Percentiles rank a stretch among this genome's conserved stretches.
Conservation (phyloP, 331 rosid species). For the Malus hybrid region DNA sequence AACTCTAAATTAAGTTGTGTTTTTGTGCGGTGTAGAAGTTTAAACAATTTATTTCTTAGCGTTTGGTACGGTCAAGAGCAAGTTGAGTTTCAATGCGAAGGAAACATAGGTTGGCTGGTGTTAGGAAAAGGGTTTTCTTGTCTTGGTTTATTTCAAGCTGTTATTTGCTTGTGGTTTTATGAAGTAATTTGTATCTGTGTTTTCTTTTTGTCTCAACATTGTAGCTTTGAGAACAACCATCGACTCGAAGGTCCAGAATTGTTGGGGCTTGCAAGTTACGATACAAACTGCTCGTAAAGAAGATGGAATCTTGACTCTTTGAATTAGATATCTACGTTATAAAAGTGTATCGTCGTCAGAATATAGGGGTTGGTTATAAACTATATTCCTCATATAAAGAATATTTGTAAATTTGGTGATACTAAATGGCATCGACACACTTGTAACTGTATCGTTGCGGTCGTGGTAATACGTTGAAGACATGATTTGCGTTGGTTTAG, state of each 20-base stretch:
- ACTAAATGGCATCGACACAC: slow-evolving; percentile 25
- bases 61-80: not conserved
- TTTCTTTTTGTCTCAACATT: slow-evolving; percentile 21
- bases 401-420: slow-evolving; percentile 40
- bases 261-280: slow-evolving; percentile 89
- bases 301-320: slow-evolving; percentile 23
- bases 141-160: slow-evolving; percentile 3
- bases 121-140: not conserved
- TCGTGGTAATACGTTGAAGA: slow-evolving; percentile 22
- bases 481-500: slow-evolving; percentile 40
- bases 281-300: slow-evolving; percentile 82
- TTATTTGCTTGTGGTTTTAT: not conserved
- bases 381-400: slow-evolving; percentile 31
- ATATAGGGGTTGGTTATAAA: slow-evolving; percentile 49
- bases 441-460: slow-evolving; percentile 28
- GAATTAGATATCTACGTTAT: slow-evolving; percentile 28
- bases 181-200: slow-evolving; percentile 11
- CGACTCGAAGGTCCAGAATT: slow-evolving; percentile 95
- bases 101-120: not conserved
- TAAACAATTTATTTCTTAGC: not conserved
- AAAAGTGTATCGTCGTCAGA: slow-evolving; percentile 35
- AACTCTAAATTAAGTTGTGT: not conserved
- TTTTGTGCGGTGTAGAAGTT: not conserved
- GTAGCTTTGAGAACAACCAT: slow-evolving; percentile 87
- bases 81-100: not conserved